phyloP scores from a whole-genome alignment of 2,329 filamentous ascomycete species.

The Paraphoma sp. region DNA sequence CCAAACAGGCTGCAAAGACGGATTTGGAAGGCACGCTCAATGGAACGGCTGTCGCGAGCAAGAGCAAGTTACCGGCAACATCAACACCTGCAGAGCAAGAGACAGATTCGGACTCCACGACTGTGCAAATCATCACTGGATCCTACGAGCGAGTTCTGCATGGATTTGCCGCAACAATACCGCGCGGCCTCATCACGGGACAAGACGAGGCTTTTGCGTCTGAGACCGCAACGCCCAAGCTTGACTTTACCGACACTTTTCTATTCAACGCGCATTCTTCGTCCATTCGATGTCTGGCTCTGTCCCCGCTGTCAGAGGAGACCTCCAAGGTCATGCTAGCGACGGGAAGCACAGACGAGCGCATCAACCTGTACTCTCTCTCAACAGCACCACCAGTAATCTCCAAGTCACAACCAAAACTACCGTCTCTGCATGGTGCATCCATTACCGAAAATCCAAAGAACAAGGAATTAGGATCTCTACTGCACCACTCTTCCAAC shows the following conservation, averaged over 20 bases:
- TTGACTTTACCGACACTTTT: conserved; percentile 88
- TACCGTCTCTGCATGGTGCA: conserved; percentile 73
- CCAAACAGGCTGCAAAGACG: conserved; percentile 23
- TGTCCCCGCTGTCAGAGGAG: conserved; percentile 74
- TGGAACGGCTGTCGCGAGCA: conserved; percentile 21
- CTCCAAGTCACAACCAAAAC: conserved; percentile 62
- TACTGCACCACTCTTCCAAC: conserved; percentile 85
- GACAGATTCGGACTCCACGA: conserved; percentile 18
- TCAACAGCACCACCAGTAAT: conserved; percentile 64
- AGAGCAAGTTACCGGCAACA: conserved; percentile 19
- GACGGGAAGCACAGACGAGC: conserved; percentile 89
- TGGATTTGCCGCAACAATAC: conserved; percentile 80
- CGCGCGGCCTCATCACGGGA: conserved; percentile 43
- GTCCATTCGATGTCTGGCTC: conserved; percentile 84
- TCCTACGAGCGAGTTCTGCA: conserved; percentile 95
- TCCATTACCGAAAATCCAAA: conserved; percentile 82
- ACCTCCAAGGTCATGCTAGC: conserved; percentile 87
- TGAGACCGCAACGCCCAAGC: conserved; percentile 37
- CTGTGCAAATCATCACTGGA: conserved; percentile 89
- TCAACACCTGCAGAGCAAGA: conserved; percentile 11
- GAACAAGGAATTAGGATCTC: conserved; percentile 85
- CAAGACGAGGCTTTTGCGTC: conserved; percentile 19
- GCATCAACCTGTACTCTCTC: conserved; percentile 92
- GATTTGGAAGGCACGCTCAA: conserved; percentile 25
- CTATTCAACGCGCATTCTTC: conserved; percentile 93